Evolutionary conservation across 2,329 filamentous ascomycete genomes (phyloP).

Genomic region (Aulographum hederae): DNA sequence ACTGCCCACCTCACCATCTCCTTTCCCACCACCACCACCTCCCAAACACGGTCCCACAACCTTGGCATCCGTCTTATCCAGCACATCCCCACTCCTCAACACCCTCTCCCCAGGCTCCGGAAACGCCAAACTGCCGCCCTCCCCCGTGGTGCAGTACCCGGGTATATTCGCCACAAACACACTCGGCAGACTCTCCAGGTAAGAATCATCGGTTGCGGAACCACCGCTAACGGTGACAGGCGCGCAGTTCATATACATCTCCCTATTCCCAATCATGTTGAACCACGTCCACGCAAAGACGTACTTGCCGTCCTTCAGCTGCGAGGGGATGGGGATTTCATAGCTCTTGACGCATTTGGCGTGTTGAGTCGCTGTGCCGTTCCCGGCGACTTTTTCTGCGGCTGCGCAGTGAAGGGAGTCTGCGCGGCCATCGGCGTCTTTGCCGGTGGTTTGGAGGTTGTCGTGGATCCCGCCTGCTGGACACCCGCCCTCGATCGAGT

Average conservation of each 20-base stretch:
- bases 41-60: no score
- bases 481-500: conserved; percentile 74
- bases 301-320: conserved; percentile 56
- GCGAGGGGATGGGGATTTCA: conserved; percentile 50
- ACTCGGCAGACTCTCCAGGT: neutral
- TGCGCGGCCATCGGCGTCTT: no score
- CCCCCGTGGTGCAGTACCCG: neutral
- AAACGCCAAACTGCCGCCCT: neutral
- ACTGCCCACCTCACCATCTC: no score
- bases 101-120: neutral
- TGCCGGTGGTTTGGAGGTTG: no score
- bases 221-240: conserved; percentile 37
- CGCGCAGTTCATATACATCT: conserved; percentile 96
- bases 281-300: conserved; percentile 84
- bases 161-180: neutral
- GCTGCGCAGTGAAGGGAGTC: no score
- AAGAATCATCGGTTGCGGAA: neutral
- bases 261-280: conserved; percentile 73
- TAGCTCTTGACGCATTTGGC: no score
- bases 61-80: no score
- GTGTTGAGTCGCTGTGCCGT: conserved; percentile 20
- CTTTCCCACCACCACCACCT: no score
- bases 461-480: no score
- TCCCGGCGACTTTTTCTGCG: no score
- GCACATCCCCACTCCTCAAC: neutral